phyloP scores from a whole-genome alignment of 2,329 filamentous ascomycete genomes.

The Mycocentrospora acerina region DNA sequence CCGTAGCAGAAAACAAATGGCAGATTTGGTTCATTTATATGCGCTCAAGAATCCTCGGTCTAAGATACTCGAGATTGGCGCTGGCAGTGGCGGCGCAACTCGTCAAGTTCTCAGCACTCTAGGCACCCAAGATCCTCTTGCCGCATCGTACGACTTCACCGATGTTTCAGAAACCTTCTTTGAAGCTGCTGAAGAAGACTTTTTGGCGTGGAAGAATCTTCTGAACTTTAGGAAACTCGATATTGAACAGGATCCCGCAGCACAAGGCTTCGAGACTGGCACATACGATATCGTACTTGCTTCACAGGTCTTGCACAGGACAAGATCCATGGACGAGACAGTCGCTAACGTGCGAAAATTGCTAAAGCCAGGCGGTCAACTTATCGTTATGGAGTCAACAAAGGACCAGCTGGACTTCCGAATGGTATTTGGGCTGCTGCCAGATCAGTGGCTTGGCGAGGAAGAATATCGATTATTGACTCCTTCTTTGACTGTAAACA shows the following conservation, averaged over 20 bases:
- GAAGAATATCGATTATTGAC: slow-evolving; percentile 3
- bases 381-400: slow-evolving; percentile 47
- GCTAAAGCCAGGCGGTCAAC: slow-evolving; percentile 46
- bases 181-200: slow-evolving; percentile 12
- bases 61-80: slow-evolving; percentile 14
- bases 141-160: slow-evolving; percentile 17
- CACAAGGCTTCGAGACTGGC: slow-evolving; percentile 19
- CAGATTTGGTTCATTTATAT: slow-evolving; percentile 2
- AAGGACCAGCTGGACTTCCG: slow-evolving; percentile 11
- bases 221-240: slow-evolving; percentile 23
- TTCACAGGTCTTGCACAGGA: slow-evolving; percentile 37
- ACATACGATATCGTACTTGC: slow-evolving; percentile 30
- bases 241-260: slow-evolving; percentile 18
- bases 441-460: slow-evolving; percentile 25
- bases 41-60: slow-evolving; percentile 3
- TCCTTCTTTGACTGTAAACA: not conserved
- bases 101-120: slow-evolving; percentile 12
- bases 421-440: slow-evolving; percentile 24
- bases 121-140: not conserved
- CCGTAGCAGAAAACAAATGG: slow-evolving; percentile 3
- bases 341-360: slow-evolving; percentile 25
- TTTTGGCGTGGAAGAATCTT: slow-evolving; percentile 2
- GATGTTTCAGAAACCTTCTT: slow-evolving; percentile 22
- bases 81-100: slow-evolving; percentile 16
- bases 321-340: slow-evolving; percentile 18